Base-by-base conservation (phyloP, 768 basidiomycete species). In the Tylopilus rubrobrunneus region DNA sequence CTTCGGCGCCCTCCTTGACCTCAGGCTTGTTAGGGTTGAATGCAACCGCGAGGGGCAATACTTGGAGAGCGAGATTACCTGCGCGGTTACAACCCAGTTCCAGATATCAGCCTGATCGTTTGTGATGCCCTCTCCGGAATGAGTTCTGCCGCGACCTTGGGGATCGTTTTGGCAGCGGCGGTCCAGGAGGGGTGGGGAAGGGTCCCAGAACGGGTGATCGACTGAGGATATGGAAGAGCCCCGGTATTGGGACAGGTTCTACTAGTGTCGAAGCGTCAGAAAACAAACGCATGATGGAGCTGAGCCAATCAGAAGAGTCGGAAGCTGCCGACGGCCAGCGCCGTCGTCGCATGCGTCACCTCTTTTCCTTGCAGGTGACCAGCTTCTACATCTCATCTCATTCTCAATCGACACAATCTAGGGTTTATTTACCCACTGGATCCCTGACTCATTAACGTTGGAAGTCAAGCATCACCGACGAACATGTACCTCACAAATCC, bases 1-100 rank as follows among this genome's bases (percentile, higher is more conserved):
- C 83, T 73, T 92, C 89, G 7, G 87, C 87, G 8, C 90, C 90
- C 60, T 90, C 87, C 66, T 90, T 93, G 47, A 93, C 88, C 86
- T 19, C 19, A 19, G 19, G 19, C 19, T 89, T 19, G 56, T 15
- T 51, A 45, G 21, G 40, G 40, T 55, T 56, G 49, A 56, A 23
- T 9, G n/a, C 43, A 7, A 19, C 50, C 1, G 19, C 4, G 17
- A 15, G 23, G 5, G 14, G 25, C 9, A 7, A 14, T 31, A 19
- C 1, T 1, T 10, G 25, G 36, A 25, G 33, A 12, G 11, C 7
- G 41, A 48, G 55, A 68, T 29, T 52, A 85, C 89, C 76, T 92
- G 87, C 5, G 85, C 89, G 53, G 84, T 73, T 11, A 91, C 72
- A n/a, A 17, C 71, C 89, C 90, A 91, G 53, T 72, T 79, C 90